A percentile compares a stretch with the other conserved stretches of the same genome.
phyloP scores from a whole-genome alignment of 2,329 filamentous ascomycete genomes.

The Curvularia spicifera region DNA sequence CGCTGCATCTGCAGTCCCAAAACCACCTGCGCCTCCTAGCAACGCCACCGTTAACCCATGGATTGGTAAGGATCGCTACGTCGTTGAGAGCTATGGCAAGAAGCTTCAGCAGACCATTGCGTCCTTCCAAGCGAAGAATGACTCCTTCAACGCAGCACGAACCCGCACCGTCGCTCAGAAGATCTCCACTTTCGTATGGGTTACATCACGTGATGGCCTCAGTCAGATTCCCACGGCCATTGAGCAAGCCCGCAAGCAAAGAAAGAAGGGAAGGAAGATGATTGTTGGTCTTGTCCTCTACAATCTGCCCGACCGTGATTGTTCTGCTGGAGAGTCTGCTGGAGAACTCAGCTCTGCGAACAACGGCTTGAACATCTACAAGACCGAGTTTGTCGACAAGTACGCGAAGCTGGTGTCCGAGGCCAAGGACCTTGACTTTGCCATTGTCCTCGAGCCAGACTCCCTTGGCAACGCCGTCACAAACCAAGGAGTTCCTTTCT shows the following conservation, averaged over 20 bases:
- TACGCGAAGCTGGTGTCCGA: conserved; percentile 33
- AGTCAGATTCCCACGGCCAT: conserved; percentile 30
- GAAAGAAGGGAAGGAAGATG: conserved; percentile 26
- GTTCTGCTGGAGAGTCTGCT: conserved; percentile 76
- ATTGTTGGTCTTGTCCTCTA: conserved; percentile 73
- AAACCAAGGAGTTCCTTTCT: conserved; percentile 33
- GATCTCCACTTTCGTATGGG: conserved; percentile 38
- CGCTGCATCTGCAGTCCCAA: conserved; percentile 25
- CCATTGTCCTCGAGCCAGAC: conserved; percentile 41
- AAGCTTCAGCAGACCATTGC: conserved; percentile 37
- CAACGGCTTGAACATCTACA: conserved; percentile 34
- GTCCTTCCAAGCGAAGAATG: conserved; percentile 31
- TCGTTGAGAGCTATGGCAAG: conserved; percentile 31
- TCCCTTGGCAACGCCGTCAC: conserved; percentile 39
- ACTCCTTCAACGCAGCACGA: conserved; percentile 35
- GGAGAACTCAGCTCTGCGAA: conserved; percentile 78
- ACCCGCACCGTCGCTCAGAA: conserved; percentile 37
- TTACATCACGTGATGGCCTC: conserved; percentile 31
- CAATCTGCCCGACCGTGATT: conserved; percentile 88
- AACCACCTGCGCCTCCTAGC: conserved; percentile 9
- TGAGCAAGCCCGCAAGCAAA: conserved; percentile 31
- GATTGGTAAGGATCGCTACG: conserved; percentile 34
- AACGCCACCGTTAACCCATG: conserved; percentile 29
- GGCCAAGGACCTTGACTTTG: conserved; percentile 37
- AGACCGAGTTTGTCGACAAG: conserved; percentile 38